These are phyloP conservation scores for Pleomassaria siparia DNA, from an alignment of 2,329 filamentous ascomycete genomes.

Conservation along the genomic window DNA sequence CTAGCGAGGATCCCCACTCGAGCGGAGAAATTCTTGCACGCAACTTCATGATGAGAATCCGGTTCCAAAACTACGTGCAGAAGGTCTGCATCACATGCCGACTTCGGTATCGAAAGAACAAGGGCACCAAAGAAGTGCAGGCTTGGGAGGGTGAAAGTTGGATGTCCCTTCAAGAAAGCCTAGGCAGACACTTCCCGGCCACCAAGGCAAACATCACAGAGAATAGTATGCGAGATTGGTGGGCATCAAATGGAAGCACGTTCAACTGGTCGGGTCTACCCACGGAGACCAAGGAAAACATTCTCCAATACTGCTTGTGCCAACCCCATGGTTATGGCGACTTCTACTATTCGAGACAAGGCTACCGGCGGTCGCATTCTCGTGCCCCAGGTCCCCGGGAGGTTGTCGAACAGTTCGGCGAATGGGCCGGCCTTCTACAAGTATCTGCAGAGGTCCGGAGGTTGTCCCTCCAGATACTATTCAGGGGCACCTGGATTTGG, in stretches of 20 bases:
- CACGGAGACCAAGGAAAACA: conserved; percentile 28
- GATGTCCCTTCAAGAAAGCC: conserved; percentile 10
- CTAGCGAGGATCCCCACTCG: background rate
- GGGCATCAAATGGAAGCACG: conserved; percentile 21
- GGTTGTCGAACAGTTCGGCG: conserved; percentile 16
- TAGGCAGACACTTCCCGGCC: conserved; percentile 9
- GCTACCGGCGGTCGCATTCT: background rate
- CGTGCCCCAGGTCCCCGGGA: conserved; percentile 14
- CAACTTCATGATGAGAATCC: conserved; percentile 1
- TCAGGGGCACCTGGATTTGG: conserved; percentile 14
- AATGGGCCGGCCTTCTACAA: conserved; percentile 17
- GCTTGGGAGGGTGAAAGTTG: background rate
- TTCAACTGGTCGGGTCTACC: conserved; percentile 30
- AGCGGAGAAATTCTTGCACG: background rate
- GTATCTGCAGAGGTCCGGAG: conserved; percentile 17
- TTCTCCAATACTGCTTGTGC: conserved; percentile 23
- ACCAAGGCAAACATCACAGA: background rate
- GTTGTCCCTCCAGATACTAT: conserved; percentile 18
- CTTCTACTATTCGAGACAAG: background rate
- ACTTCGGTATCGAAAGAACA: background rate
- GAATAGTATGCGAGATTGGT: conserved; percentile 19
- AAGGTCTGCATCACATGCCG: background rate
- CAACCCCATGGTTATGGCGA: background rate
- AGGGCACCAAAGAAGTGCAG: background rate
- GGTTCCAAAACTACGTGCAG: conserved; percentile 3